Conservation (phyloP, 805 yeast genomes). For the Saccharomycopsis fermentans region DNA sequence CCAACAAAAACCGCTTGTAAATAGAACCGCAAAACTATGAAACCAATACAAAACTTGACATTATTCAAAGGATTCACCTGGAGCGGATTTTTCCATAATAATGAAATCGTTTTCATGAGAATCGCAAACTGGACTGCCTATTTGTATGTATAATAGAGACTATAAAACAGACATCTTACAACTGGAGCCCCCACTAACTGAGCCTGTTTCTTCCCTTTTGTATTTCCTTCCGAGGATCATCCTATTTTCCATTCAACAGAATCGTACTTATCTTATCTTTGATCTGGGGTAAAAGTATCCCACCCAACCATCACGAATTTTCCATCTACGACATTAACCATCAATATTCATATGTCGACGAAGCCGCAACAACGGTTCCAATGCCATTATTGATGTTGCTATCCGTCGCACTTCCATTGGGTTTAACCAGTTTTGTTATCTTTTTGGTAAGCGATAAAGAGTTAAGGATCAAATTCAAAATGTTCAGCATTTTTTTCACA, state of each 20-base stretch:
- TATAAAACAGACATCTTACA: no score
- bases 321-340: conserved; percentile 1
- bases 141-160: not conserved
- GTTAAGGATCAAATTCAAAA: not conserved
- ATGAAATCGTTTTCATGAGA: not conserved
- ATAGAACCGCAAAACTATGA: not conserved
- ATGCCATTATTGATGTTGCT: not conserved
- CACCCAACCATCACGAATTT: conserved; percentile 11
- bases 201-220: not conserved
- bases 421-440: not conserved
- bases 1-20: no score
- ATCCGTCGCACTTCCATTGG: not conserved
- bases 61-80: not conserved
- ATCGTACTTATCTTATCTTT: not conserved
- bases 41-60: not conserved
- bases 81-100: not conserved
- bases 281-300: conserved; percentile 1
- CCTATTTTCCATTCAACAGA: not conserved
- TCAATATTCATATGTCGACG: not conserved
- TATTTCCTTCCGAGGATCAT: not conserved
- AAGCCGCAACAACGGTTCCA: conserved; percentile 2
- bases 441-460: not conserved
- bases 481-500: not conserved
- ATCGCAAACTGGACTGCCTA: not conserved
- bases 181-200: not conserved